Evolutionary conservation across 257 asterid genomes (phyloP).

Genomic region (Leptodermis oblonga): DNA sequence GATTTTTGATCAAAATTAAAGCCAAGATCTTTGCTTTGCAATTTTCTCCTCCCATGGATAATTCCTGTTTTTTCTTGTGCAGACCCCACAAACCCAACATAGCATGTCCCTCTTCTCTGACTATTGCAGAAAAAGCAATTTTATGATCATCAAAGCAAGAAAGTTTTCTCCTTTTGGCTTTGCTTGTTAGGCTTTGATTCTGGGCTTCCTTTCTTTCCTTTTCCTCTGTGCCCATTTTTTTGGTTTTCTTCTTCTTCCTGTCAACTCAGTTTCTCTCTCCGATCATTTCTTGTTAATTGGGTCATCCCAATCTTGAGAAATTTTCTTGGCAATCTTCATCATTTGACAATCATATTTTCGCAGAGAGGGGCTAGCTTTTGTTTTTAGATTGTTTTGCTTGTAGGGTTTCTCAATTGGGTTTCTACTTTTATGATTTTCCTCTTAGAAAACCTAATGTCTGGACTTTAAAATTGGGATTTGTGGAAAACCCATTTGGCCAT

Average conservation of each 20-base stretch:
- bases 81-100: constrained; percentile 34
- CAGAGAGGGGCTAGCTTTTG: constrained; percentile 13
- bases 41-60: constrained; percentile 8
- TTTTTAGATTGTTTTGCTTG: constrained; percentile 10
- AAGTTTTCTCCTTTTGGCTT: constrained; percentile 10
- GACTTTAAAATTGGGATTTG: constrained; percentile 3
- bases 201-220: neutral
- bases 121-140: constrained; percentile 24
- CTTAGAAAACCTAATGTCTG: constrained; percentile 12
- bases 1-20: constrained; percentile 6
- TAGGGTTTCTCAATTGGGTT: constrained; percentile 11
- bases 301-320: constrained; percentile 32
- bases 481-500: constrained; percentile 25
- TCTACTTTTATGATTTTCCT: constrained; percentile 21
- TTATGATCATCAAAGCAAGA: constrained; percentile 23
- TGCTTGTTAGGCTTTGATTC: constrained; percentile 13
- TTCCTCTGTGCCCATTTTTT: constrained; percentile 24
- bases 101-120: constrained; percentile 22
- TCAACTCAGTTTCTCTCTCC: constrained; percentile 26
- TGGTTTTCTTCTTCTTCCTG: constrained; percentile 28
- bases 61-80: constrained; percentile 12
- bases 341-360: constrained; percentile 1
- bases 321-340: constrained; percentile 7
- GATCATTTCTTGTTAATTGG: constrained; percentile 49
- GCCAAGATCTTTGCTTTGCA: constrained; percentile 8